Evolutionary conservation across 768 basidiomycete species (phyloP).

Genomic region (Naganishia vaughanmartiniae): DNA sequence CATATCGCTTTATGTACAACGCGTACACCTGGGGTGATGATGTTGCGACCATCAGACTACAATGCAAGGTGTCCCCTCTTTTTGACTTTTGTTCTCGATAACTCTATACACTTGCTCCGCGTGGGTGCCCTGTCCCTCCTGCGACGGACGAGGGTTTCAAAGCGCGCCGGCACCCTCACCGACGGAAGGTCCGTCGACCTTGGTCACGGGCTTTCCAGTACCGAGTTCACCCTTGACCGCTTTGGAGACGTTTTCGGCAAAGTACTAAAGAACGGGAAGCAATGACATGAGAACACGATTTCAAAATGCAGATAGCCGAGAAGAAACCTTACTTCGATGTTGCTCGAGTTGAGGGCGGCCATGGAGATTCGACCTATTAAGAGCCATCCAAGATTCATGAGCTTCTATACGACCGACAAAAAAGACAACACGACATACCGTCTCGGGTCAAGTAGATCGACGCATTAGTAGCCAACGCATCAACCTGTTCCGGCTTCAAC

Average conservation of each 20-base stretch:
- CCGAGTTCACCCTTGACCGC: conserved; percentile 52
- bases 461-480: conserved; percentile 49
- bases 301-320: conserved; percentile 7
- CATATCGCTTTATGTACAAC: not conserved
- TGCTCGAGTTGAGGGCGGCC: conserved; percentile 81
- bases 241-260: conserved; percentile 52
- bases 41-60: conserved; percentile 3
- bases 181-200: conserved; percentile 13
- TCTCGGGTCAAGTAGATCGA: conserved; percentile 50
- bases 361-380: conserved; percentile 73
- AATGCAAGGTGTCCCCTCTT: not conserved
- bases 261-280: conserved; percentile 38
- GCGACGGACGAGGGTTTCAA: not conserved
- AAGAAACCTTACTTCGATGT: conserved; percentile 57
- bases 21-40: not conserved
- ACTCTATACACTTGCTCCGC: conserved; percentile 1
- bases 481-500: conserved; percentile 49
- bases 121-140: no score
- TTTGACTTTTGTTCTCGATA: not conserved
- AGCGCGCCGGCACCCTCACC: conserved; percentile 8
- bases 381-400: not conserved
- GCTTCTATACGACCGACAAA: not conserved
- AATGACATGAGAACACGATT: conserved; percentile 1
- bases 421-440: conserved; percentile 9
- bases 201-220: conserved; percentile 12